Base-by-base conservation (phyloP, 2,329 filamentous ascomycete genomes). In the Penicillium sp. region DNA sequence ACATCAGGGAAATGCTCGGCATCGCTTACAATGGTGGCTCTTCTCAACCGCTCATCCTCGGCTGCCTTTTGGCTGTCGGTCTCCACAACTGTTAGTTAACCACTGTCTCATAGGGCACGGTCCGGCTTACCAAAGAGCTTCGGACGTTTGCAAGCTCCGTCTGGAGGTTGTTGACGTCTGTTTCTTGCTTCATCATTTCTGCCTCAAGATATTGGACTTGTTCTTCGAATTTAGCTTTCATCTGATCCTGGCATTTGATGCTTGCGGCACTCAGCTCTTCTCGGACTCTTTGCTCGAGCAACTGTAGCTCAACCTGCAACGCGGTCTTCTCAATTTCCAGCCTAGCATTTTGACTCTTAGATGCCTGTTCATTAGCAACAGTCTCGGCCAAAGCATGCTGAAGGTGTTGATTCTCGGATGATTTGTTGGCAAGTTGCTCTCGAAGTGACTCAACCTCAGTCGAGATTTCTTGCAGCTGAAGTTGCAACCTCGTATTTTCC, bases 201-300 rank as follows among this genome's bases (percentile, higher is more conserved):
- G 55, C 56, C 34, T 57, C 48, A 3, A 66, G 40, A 17, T 48
- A 53, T 46, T 65, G 58, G 8, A 64, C 34, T 35, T 63, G 56
- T 47, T 63, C 61, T 32, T 69, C 64, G n/a, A 62, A 66, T 29
- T 48, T 58, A 12, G 57, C 61, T 40, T 51, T 61, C 38, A 57
- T 57, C 38, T 64, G 57, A 15, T 66, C 62, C 37, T 59, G 62
- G 6, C 58, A 51, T n/a, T 56, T 46, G 15, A 58, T 43, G 45
- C 61, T 61, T 37, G 66, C 68, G 55, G 65, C 58, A 19, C 56
- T 59, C 48, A 67, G 28, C 51, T 69, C 64, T 32, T 65, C 59
- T 19, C 62, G 60, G 12, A 67, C 47, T n/a, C 49, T 62, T 15
- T 50, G 49, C 39, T 68, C 64, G 8, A 55, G 54, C 0, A 50